phyloP scores from a whole-genome alignment of 2,329 filamentous ascomycete species.

The Graphilbum ipis-grandicollis region DNA sequence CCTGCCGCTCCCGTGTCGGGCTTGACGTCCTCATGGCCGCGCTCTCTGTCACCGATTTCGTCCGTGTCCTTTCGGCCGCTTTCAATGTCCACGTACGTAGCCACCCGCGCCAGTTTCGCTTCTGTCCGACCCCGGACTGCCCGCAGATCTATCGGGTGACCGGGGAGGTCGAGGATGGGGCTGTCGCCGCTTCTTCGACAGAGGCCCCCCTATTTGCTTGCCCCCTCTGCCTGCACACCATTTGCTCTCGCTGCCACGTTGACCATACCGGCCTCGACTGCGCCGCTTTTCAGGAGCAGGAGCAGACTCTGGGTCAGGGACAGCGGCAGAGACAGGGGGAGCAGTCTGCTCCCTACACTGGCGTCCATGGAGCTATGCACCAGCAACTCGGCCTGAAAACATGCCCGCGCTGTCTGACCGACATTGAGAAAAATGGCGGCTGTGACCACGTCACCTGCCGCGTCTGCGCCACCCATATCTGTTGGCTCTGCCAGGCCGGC shows the following conservation, averaged over 20 bases:
- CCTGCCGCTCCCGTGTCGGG: slow-evolving; percentile 10
- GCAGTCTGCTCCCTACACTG: too few relatives aligned
- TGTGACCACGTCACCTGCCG: slow-evolving; percentile 11
- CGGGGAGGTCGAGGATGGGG: background rate
- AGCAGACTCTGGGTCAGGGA: background rate
- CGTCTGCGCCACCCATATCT: slow-evolving; percentile 2
- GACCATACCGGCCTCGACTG: slow-evolving; percentile 12
- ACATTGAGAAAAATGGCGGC: background rate
- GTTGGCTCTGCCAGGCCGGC: slow-evolving; percentile 1
- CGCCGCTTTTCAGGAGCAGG: background rate
- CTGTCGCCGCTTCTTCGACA: background rate
- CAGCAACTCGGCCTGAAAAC: slow-evolving; percentile 4
- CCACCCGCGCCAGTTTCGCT: slow-evolving; percentile 15
- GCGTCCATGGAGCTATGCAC: too few relatives aligned
- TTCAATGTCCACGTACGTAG: slow-evolving; percentile 18
- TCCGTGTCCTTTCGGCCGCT: slow-evolving; percentile 17
- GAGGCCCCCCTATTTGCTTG: slow-evolving; percentile 15
- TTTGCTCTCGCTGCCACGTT: slow-evolving; percentile 19
- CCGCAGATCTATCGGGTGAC: slow-evolving; percentile 20
- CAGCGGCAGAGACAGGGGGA: too few relatives aligned
- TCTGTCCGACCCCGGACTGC: slow-evolving; percentile 27
- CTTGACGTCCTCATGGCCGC: slow-evolving; percentile 11
- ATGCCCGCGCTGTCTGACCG: slow-evolving; percentile 2
- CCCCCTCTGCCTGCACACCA: slow-evolving; percentile 15
- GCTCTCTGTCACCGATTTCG: slow-evolving; percentile 2